phyloP scores from a whole-genome alignment of 1,139 yeast genomes.

The Candida tropicalis region DNA sequence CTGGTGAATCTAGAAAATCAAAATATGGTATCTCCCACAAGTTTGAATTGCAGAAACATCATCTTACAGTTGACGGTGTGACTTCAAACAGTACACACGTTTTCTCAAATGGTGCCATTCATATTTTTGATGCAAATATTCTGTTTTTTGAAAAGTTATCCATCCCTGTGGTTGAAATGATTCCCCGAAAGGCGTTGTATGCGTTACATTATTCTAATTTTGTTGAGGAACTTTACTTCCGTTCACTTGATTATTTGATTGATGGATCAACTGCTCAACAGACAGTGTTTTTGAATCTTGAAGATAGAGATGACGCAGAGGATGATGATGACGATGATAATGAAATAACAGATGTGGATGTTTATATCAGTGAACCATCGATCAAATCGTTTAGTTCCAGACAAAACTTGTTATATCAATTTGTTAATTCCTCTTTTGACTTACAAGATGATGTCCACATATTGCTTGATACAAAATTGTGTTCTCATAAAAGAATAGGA shows the following conservation, averaged over 20 bases:
- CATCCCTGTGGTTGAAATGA: slow-evolving; percentile 43
- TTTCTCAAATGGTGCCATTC: slow-evolving; percentile 63
- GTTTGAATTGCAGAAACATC: slow-evolving; percentile 9
- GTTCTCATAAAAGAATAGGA: slow-evolving; percentile 38
- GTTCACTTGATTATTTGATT: slow-evolving; percentile 59
- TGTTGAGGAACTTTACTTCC: slow-evolving; percentile 69
- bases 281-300: slow-evolving; percentile 57
- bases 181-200: slow-evolving; percentile 71
- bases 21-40: slow-evolving; percentile 10
- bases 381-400: slow-evolving; percentile 31
- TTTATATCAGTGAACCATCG: slow-evolving; percentile 1
- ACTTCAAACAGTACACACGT: slow-evolving; percentile 41
- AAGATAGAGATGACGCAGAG: slow-evolving; percentile 42
- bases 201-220: slow-evolving; percentile 71
- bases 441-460: slow-evolving; percentile 17
- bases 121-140: slow-evolving; percentile 46
- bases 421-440: slow-evolving; percentile 50
- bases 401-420: slow-evolving; percentile 63
- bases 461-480: slow-evolving; percentile 33
- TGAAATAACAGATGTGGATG: not conserved
- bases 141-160: slow-evolving; percentile 35
- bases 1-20: slow-evolving; percentile 18
- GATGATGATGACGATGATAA: slow-evolving; percentile 21
- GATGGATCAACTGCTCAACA: slow-evolving; percentile 54
- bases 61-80: slow-evolving; percentile 16